Evolutionary conservation across 2,329 filamentous ascomycete species (phyloP).

Genomic region (Didymella exigua): DNA sequence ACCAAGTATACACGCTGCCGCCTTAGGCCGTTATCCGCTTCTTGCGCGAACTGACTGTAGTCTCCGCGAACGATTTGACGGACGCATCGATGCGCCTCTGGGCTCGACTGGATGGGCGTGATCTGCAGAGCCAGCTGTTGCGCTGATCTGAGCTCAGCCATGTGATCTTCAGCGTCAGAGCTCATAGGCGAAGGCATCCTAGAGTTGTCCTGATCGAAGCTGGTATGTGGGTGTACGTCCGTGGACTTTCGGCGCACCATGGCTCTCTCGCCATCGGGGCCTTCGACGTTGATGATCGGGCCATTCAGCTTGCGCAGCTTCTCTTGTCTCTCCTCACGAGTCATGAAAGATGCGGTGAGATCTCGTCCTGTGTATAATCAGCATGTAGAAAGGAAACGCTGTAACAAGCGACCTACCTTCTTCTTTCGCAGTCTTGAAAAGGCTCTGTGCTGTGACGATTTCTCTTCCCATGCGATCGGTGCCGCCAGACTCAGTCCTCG

Average conservation of each 20-base stretch:
- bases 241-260: constrained; percentile 56
- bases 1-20: constrained; percentile 89
- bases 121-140: constrained; percentile 83
- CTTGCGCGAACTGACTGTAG: constrained; percentile 74
- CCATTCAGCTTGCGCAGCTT: constrained; percentile 63
- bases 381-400: neutral
- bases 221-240: constrained; percentile 75
- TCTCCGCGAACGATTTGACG: constrained; percentile 91
- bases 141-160: constrained; percentile 83
- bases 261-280: constrained; percentile 63
- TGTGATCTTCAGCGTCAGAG: constrained; percentile 84
- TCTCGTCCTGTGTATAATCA: constrained; percentile 53
- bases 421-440: constrained; percentile 77
- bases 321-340: constrained; percentile 47
- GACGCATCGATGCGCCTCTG: constrained; percentile 79
- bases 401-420: constrained; percentile 64
- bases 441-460: constrained; percentile 59
- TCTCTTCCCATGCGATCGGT: constrained; percentile 46
- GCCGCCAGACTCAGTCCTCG: constrained; percentile 39
- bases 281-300: constrained; percentile 69
- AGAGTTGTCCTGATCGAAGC: constrained; percentile 74
- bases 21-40: constrained; percentile 78
- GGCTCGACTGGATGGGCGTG: constrained; percentile 77
- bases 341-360: constrained; percentile 59
- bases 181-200: constrained; percentile 67